Percentiles rank a stretch among this genome's conserved stretches.
phyloP scores from a whole-genome alignment of 2,329 filamentous ascomycete genomes.

The Aspergillus brunneoviolaceus region DNA sequence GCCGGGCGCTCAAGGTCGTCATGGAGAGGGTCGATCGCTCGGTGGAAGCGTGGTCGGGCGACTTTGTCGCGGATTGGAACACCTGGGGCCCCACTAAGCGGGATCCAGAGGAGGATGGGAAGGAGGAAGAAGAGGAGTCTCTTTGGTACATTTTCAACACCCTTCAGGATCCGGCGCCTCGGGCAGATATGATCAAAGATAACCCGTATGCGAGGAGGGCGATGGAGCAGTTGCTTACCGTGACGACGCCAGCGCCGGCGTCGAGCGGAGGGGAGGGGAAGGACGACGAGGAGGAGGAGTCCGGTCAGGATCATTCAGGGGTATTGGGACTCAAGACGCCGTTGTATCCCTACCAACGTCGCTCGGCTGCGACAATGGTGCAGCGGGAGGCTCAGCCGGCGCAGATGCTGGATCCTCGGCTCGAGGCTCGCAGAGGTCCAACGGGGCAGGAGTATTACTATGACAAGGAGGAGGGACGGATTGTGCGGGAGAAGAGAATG shows the following conservation, averaged over 20 bases:
- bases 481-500: conserved; percentile 64
- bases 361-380: conserved; percentile 79
- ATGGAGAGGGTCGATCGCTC: conserved; percentile 44
- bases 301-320: conserved; percentile 18
- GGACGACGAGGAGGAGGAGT: conserved; percentile 3
- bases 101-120: background rate
- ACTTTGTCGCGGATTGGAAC: conserved; percentile 10
- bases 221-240: conserved; percentile 38
- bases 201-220: conserved; percentile 31
- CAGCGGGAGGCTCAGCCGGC: conserved; percentile 70
- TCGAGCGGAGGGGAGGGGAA: conserved; percentile 2
- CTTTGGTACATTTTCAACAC: conserved; percentile 54
- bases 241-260: background rate
- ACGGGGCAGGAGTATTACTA: conserved; percentile 66
- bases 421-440: conserved; percentile 62
- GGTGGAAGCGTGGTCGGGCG: conserved; percentile 39
- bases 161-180: conserved; percentile 40
- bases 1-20: conserved; percentile 38
- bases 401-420: conserved; percentile 69
- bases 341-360: conserved; percentile 75
- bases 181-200: conserved; percentile 31
- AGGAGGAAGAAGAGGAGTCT: conserved; percentile 41
- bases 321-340: conserved; percentile 51
- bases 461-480: conserved; percentile 61
- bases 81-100: background rate